Percentiles rank a stretch among this genome's conserved stretches.
Evolutionary conservation across 306 rosid genomes (phyloP).

Genomic region (Cyamopsis tetragonoloba): DNA sequence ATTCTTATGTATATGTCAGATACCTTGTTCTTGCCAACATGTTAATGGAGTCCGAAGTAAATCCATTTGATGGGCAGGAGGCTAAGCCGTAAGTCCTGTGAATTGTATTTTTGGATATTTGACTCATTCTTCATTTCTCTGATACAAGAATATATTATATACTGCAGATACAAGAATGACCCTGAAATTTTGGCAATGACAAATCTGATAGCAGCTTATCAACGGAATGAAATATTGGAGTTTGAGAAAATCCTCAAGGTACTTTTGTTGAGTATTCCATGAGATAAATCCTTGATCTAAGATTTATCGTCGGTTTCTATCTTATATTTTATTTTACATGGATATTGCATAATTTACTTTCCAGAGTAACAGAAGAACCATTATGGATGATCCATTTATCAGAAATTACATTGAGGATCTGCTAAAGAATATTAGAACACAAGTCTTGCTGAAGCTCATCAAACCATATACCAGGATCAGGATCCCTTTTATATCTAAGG

Average conservation of each 20-base stretch:
- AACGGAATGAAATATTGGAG: slow-evolving; percentile 92
- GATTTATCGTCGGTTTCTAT: too few relatives aligned
- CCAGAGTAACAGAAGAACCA: slow-evolving; percentile 82
- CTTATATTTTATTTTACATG: too few relatives aligned
- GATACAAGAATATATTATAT: slow-evolving; percentile 26
- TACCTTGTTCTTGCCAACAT: slow-evolving; percentile 87
- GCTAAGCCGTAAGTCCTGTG: slow-evolving; percentile 57
- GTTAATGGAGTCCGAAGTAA: slow-evolving; percentile 68
- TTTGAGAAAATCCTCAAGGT: slow-evolving; percentile 97
- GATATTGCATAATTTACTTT: slow-evolving; percentile 20
- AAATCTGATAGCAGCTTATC: slow-evolving; percentile 95
- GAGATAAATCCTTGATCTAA: too few relatives aligned
- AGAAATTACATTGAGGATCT: slow-evolving; percentile 96
- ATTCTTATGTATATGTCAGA: slow-evolving; percentile 40
- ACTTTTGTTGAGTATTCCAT: neutral
- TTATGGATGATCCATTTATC: slow-evolving; percentile 95
- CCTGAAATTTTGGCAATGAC: slow-evolving; percentile 99
- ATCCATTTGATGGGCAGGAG: slow-evolving; percentile 65
- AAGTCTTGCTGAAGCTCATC: slow-evolving; percentile 94
- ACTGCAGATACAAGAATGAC: slow-evolving; percentile 85
- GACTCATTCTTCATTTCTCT: neutral
- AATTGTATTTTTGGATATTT: slow-evolving; percentile 3
- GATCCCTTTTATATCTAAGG: slow-evolving; percentile 96
- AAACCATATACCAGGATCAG: slow-evolving; percentile 95
- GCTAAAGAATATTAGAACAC: slow-evolving; percentile 94